These are phyloP conservation scores for Aegilops tauschii DNA, from an alignment of 176 grass and related monocot species.

Conservation along the genomic window DNA sequence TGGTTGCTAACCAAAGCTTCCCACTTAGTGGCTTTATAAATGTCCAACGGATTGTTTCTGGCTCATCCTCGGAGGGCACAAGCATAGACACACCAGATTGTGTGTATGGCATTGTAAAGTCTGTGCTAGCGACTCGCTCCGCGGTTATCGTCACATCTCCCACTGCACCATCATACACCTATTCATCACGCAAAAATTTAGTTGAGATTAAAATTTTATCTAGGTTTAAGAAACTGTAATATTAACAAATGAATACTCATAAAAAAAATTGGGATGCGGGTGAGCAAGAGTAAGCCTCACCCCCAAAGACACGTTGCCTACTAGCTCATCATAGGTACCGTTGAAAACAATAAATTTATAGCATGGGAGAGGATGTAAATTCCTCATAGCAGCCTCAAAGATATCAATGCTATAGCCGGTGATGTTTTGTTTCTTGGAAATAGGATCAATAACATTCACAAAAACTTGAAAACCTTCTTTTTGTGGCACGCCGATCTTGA, in stretches of 20 bases:
- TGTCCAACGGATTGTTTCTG: slow-evolving; percentile 44
- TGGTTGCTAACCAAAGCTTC: slow-evolving; percentile 47
- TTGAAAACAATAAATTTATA: no score
- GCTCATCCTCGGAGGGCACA: slow-evolving; percentile 33
- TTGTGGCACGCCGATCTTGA: no score
- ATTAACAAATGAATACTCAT: no score
- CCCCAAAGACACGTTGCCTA: neutral
- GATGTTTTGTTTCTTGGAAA: neutral
- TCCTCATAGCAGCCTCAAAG: no score
- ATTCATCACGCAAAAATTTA: neutral
- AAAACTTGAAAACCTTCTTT: no score
- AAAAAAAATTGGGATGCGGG: neutral
- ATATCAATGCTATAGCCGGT: neutral
- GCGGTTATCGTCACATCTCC: slow-evolving; percentile 35
- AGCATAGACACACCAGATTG: no score
- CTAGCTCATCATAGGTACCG: neutral
- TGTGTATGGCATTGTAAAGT: no score
- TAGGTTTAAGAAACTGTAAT: neutral
- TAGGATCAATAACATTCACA: neutral
- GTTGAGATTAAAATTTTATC: neutral
- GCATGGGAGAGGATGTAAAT: no score
- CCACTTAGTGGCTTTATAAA: slow-evolving; percentile 48
- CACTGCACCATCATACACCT: neutral
- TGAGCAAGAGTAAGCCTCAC: neutral
- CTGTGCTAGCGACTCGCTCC: neutral